Evolutionary conservation across 345 rosid genomes (phyloP).

Genomic region (Murraya paniculata): DNA sequence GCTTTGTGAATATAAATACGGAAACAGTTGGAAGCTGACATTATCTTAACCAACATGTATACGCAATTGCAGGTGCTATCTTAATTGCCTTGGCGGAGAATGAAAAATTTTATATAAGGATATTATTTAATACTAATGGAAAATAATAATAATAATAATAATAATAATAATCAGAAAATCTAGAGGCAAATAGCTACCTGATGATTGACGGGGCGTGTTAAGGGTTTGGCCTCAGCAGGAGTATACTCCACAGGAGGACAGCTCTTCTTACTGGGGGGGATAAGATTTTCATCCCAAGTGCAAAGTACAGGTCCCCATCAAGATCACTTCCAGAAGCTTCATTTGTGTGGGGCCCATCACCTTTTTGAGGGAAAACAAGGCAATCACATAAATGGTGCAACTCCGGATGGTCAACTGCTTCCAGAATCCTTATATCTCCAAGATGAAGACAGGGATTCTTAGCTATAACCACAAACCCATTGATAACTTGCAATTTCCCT

Average conservation of each 20-base stretch:
- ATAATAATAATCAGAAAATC: neutral
- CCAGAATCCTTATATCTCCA: conserved; percentile 77
- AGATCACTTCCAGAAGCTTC: conserved; percentile 98
- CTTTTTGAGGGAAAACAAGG: conserved; percentile 87
- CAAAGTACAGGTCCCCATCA: conserved; percentile 88
- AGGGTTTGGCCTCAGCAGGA: conserved; percentile 34
- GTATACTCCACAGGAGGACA: conserved; percentile 67
- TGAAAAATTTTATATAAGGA: neutral
- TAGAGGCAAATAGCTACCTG: conserved; percentile 33
- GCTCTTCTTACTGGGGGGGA: conserved; percentile 76
- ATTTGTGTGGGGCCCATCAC: conserved; percentile 80
- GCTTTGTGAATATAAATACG: neutral
- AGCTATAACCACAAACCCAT: conserved; percentile 66
- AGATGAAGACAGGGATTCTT: conserved; percentile 97
- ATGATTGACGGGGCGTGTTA: conserved; percentile 45
- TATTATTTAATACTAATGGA: neutral
- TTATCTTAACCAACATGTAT: neutral
- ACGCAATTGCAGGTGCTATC: neutral
- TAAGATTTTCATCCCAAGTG: conserved; percentile 85
- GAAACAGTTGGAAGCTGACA: neutral
- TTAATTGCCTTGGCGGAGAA: neutral
- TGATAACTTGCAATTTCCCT: conserved; percentile 50
- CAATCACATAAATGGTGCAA: conserved; percentile 78
- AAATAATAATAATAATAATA: neutral
- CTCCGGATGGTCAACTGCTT: conserved; percentile 78